Base-by-base conservation (phyloP, 345 rosid species). In the Erysimum cheiranthoides region DNA sequence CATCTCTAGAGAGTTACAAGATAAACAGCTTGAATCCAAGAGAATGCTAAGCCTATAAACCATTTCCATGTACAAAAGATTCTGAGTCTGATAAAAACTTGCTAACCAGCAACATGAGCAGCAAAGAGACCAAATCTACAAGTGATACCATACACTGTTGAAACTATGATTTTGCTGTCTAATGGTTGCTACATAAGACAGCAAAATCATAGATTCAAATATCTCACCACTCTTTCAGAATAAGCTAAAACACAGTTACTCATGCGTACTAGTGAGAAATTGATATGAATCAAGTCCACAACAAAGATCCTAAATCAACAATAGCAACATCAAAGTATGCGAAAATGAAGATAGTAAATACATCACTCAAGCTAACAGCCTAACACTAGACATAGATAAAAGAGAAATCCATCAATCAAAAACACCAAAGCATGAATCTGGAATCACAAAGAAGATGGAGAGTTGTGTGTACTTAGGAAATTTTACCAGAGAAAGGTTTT, bases 401-500 rank as follows among this genome's bases (percentile, higher is more conserved):
- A 47, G 52, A 47, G 52, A 27, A 52, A 52, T 5, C 14, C 30
- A n/a, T 4, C 14, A 13, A 14, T 5, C 5, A 43, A 45, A 45
- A 45, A 16, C 10, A 46, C 54, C 2, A 50, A 21, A 50, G 11
- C 54, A 10, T 5, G 13, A 50, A 50, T 9, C 13, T 21, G 6
- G 54, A 50, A 49, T 43, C 3, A 43, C 2, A 14, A 43, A 14
- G 49, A 43, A 14, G 17, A 43, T 43, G 0, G 18, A 43, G 49
- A 14, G 8, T 21, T 21, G 25, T 21, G 25, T 21, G 25, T 21
- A 21, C 25, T 21, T 21, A 1, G 25, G 25, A 0, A 14, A 18
- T n/a, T 25, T 50, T 50, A 91, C 93, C 93, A 50, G 90, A 84
- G 75, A 89, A 91, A 61, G 95, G 91, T 63, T 87, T 86, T 27